A percentile compares a stretch with the other conserved stretches of the same genome.
These are phyloP conservation scores for Zygotorulaspora danielsina DNA, from an alignment of 805 yeast genomes.

Conservation along the genomic window DNA sequence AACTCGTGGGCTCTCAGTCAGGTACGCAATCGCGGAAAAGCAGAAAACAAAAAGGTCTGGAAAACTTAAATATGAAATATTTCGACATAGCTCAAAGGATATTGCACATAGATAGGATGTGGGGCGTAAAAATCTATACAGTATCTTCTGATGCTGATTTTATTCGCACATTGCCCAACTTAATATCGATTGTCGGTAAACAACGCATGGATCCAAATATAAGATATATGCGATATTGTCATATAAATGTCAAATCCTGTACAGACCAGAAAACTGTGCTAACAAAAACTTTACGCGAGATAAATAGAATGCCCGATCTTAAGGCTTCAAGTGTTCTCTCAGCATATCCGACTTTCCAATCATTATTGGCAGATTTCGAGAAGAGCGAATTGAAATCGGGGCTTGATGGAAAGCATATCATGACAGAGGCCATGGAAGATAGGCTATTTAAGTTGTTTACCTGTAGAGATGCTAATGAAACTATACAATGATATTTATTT, in stretches of 20 bases:
- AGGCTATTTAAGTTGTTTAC: constrained; percentile 47
- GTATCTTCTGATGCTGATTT: constrained; percentile 40
- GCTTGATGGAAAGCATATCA: constrained; percentile 42
- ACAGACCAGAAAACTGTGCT: constrained; percentile 44
- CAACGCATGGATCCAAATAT: constrained; percentile 53
- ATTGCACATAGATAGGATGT: constrained; percentile 43
- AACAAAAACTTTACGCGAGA: constrained; percentile 49
- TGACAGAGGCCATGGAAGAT: constrained; percentile 48
- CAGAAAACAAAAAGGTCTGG: constrained; percentile 13
- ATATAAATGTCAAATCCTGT: constrained; percentile 57
- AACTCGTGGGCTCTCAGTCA: constrained; percentile 18
- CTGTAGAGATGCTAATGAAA: constrained; percentile 48
- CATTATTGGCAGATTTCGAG: constrained; percentile 28
- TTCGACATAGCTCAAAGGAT: constrained; percentile 41
- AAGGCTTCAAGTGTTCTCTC: constrained; percentile 45
- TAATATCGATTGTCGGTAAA: constrained; percentile 52
- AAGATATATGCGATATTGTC: constrained; percentile 51
- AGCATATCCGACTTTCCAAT: constrained; percentile 40
- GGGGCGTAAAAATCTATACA: constrained; percentile 46
- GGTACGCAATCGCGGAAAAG: constrained; percentile 2
- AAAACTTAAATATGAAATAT: constrained; percentile 16
- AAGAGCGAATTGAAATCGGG: constrained; percentile 40
- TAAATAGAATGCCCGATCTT: constrained; percentile 53
- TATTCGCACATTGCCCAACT: constrained; percentile 52
- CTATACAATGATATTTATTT: constrained; percentile 20